Evolutionary conservation across 2,329 filamentous ascomycete genomes (phyloP), one percentile per base, ranked within the genome.

Genomic region (Calonectria hawksworthii): DNA sequence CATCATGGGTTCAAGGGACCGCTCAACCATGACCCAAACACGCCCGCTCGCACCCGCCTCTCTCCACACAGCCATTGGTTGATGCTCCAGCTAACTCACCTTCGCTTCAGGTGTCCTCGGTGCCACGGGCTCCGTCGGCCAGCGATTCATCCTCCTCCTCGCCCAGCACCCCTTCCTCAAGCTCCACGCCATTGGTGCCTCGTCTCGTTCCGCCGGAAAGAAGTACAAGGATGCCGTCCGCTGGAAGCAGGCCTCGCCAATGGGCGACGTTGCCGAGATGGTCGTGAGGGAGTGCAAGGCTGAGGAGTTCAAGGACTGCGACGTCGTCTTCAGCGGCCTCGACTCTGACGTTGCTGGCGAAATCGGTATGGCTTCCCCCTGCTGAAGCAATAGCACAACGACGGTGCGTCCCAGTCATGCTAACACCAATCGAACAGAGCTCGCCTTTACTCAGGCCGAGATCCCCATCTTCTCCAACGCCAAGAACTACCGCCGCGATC

Each of bases 401-500:
- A n/a, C n/a, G n/a, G n/a, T n/a, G n/a, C n/a, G n/a, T n/a, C n/a
- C n/a, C n/a, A n/a, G n/a, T 8, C 52, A 21, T 7, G 56, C 75
- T 80, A 30, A 78, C 65, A 78, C 18, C 54, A 41, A 51, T 23
- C 23, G 7, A 9, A 10, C 81, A 96, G 96, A 99, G 86, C 95
- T 95, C 91, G 94, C 94, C 80, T 99, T 99, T 86, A 90, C 98
- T 82, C 94, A 94, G 83, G 93, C 95, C 75, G 93, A 98, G 83
- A 92, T 98, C 67, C 93, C 95, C 82, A 94, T 98, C 84, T 99
- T 99, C 89, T 98, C 96, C 82, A 99, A 99, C 86, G 96, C 97
- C 67, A 98, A 98, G 87, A 99, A 98, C 91, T 95, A 98, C 90
- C 94, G 97, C 81, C 94, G 94, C 84, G 93, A 98, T 84, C 95